Evolutionary conservation across 306 rosid genomes (phyloP).

Genomic region (Spatholobus suberectus): DNA sequence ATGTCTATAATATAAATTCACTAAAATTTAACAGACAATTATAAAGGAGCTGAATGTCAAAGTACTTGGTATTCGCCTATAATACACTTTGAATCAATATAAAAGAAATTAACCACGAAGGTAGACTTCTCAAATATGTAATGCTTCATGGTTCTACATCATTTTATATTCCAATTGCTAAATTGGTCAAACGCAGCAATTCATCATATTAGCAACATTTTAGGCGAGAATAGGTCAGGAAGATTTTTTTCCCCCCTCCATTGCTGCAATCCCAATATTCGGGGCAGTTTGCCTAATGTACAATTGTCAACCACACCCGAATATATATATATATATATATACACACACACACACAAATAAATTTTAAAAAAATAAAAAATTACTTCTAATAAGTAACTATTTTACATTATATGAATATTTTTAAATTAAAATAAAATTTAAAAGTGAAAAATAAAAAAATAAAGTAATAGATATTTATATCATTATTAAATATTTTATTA

Average conservation of each 20-base stretch:
- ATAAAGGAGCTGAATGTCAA: slow-evolving; percentile 25
- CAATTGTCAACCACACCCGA: neutral
- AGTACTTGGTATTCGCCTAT: neutral
- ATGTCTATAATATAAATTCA: neutral
- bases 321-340: no score
- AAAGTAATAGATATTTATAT: no score
- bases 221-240: slow-evolving; percentile 9
- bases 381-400: no score
- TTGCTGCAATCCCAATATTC: neutral
- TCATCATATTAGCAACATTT: slow-evolving; percentile 26
- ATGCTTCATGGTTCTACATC: neutral
- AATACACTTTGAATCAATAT: slow-evolving; percentile 13
- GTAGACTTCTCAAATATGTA: slow-evolving; percentile 12
- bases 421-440: no score
- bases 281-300: neutral
- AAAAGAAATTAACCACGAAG: neutral
- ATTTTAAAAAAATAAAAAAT: no score
- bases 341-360: neutral
- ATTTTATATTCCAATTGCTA: neutral
- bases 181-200: slow-evolving; percentile 34
- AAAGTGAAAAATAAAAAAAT: no score
- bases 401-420: no score
- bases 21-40: neutral
- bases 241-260: neutral
- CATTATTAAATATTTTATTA: no score